These are phyloP conservation scores for Bolboschoenoplectus hybrid DNA, from an alignment of 202 grass and related monocot species.

Conservation along the genomic window DNA sequence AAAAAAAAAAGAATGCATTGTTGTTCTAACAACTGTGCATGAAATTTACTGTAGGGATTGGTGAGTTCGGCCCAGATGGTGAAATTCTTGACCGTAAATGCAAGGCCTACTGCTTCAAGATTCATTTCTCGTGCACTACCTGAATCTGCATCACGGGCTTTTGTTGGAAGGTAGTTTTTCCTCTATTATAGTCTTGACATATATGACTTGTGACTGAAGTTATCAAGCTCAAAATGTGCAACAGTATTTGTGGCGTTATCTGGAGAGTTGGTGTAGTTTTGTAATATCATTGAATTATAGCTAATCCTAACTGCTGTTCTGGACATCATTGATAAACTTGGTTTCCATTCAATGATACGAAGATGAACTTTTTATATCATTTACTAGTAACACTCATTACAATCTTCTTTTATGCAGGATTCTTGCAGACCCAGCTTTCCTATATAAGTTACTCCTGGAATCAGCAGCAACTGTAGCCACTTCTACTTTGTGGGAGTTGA, in stretches of 20 bases:
- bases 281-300: constrained; percentile 16
- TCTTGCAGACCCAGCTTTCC: constrained; percentile 90
- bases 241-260: not conserved
- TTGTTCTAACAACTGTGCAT: constrained; percentile 43
- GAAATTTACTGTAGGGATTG: constrained; percentile 66
- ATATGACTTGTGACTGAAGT: constrained; percentile 33
- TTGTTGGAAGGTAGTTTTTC: constrained; percentile 83
- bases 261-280: not conserved
- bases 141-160: constrained; percentile 76
- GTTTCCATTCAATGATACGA: not conserved
- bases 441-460: constrained; percentile 87
- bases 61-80: constrained; percentile 94
- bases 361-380: not conserved
- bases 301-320: not conserved
- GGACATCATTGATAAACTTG: not conserved
- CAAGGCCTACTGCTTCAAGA: constrained; percentile 78
- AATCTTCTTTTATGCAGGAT: constrained; percentile 63
- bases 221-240: constrained; percentile 19
- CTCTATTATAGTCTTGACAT: constrained; percentile 15
- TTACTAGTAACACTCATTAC: not conserved
- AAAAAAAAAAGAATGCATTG: not conserved
- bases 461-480: constrained; percentile 63
- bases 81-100: constrained; percentile 75
- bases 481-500: constrained; percentile 82
- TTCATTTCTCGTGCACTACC: constrained; percentile 82